A percentile compares a stretch with the other conserved stretches of the same genome.
Conservation (phyloP, 1,284 basidiomycete species). For the Trichosporon sp. region DNA sequence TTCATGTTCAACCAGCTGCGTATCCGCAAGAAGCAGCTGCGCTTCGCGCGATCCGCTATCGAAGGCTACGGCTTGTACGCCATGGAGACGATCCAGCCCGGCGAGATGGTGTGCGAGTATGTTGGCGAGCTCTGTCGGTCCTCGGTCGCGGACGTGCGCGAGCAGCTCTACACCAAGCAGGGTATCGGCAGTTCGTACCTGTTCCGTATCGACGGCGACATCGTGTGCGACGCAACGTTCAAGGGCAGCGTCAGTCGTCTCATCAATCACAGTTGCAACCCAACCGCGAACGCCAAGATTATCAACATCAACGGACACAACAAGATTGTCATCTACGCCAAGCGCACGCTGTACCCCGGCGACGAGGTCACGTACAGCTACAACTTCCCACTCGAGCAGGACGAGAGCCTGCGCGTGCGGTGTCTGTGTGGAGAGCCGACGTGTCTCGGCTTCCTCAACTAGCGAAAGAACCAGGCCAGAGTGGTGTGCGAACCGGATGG, state of each 20-base stretch:
- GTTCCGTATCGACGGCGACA: constrained; percentile 87
- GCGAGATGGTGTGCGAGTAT: constrained; percentile 99
- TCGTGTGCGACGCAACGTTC: constrained; percentile 97
- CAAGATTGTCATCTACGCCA: constrained; percentile 96
- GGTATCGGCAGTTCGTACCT: constrained; percentile 94
- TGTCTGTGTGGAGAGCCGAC: constrained; percentile 83
- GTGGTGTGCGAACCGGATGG: background rate
- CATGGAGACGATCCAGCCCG: constrained; percentile 87
- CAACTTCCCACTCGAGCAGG: constrained; percentile 53
- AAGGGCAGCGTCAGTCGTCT: constrained; percentile 96
- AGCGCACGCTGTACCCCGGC: constrained; percentile 86
- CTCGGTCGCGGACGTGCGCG: constrained; percentile 93
- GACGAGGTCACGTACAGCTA: constrained; percentile 71
- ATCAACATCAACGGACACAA: constrained; percentile 97
- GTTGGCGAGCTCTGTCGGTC: constrained; percentile 96
- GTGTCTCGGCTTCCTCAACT: constrained; percentile 89
- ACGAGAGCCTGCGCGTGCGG: constrained; percentile 63
- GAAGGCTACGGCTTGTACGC: constrained; percentile 98
- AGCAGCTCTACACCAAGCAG: constrained; percentile 93
- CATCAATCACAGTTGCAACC: constrained; percentile 96
- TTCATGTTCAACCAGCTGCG: constrained; percentile 99
- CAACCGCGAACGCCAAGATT: constrained; percentile 97
- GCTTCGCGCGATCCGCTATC: constrained; percentile 93
- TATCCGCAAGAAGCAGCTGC: constrained; percentile 95
- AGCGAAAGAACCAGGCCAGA: constrained; percentile 32